These are phyloP conservation scores for Glebionis coronaria DNA, from an alignment of 129 eudicot species.

Conservation along the genomic window DNA sequence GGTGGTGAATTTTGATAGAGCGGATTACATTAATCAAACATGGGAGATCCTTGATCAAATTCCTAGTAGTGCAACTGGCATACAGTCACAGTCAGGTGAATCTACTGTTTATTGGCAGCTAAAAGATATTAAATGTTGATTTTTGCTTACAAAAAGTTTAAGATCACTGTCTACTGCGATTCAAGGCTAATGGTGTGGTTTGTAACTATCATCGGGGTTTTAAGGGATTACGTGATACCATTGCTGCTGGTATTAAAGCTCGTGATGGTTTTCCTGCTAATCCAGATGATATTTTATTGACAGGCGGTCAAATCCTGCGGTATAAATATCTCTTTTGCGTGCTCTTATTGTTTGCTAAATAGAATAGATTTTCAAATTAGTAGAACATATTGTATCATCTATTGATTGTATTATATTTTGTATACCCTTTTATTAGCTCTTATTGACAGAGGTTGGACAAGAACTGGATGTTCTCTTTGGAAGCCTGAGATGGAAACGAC, in stretches of 20 bases:
- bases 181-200: conserved; percentile 13
- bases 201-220: conserved; percentile 53
- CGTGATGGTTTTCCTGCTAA: conserved; percentile 95
- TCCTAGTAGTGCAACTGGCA: no score
- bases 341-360: not conserved
- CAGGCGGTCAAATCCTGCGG: conserved; percentile 99
- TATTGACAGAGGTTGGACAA: conserved; percentile 98
- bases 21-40: no score
- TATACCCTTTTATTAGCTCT: conserved; percentile 57
- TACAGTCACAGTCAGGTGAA: conserved; percentile 95
- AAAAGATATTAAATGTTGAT: not conserved
- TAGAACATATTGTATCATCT: not conserved
- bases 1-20: no score
- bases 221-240: conserved; percentile 91
- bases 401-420: conserved; percentile 2
- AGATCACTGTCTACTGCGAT: not conserved
- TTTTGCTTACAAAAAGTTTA: not conserved
- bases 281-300: conserved; percentile 92
- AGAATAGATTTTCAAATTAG: not conserved
- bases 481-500: conserved; percentile 92
- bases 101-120: conserved; percentile 13
- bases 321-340: conserved; percentile 26
- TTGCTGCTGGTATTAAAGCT: conserved; percentile 98
- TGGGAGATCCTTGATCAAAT: no score
- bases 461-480: conserved; percentile 88